These are phyloP conservation scores for Beta vulgaris DNA, from an alignment of 148 eudicot genomes.

Conservation along the genomic window DNA sequence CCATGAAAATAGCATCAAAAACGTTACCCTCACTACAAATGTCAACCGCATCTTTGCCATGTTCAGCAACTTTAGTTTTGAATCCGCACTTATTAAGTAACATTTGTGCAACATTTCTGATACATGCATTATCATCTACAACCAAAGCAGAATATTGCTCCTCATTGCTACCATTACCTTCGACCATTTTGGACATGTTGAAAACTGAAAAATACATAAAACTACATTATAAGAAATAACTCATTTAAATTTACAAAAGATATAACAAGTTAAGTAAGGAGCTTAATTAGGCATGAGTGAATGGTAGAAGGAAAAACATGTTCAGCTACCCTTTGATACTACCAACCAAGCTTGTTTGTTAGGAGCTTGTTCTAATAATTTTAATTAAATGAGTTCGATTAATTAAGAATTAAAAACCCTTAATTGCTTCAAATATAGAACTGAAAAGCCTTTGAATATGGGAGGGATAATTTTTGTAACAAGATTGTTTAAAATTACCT, in stretches of 20 bases:
- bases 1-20: constrained; percentile 30
- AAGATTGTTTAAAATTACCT: no score
- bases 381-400: no score
- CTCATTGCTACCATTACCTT: not conserved
- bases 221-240: not conserved
- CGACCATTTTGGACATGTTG: not conserved
- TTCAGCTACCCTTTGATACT: no score
- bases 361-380: no score
- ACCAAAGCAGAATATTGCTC: constrained; percentile 17
- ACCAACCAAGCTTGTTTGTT: no score
- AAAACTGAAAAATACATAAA: not conserved
- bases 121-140: constrained; percentile 19
- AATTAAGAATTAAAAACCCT: no score
- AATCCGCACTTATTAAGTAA: constrained; percentile 11
- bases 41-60: constrained; percentile 29
- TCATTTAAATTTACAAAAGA: no score
- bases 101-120: constrained; percentile 5
- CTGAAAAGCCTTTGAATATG: no score
- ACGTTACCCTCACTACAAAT: constrained; percentile 13
- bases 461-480: not conserved
- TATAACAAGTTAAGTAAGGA: not conserved
- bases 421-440: no score
- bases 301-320: no score
- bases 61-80: constrained; percentile 11
- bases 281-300: no score